These are phyloP conservation scores for Geosmithia flava DNA, from an alignment of 2,329 filamentous ascomycete genomes.

Conservation along the genomic window DNA sequence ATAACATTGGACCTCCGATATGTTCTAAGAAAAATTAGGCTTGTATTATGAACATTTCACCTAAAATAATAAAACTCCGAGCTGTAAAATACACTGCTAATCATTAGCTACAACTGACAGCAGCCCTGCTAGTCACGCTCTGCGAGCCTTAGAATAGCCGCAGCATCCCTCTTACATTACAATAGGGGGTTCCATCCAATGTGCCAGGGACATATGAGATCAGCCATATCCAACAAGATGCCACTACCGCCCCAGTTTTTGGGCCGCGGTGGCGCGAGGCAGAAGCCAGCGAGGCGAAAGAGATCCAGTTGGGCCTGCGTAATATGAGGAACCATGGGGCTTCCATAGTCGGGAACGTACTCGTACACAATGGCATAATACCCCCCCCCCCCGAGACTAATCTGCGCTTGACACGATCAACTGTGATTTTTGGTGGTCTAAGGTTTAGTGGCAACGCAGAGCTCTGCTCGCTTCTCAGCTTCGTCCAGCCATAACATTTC, in stretches of 20 bases:
- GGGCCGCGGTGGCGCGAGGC: background rate
- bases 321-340: background rate
- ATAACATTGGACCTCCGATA: no score
- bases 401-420: background rate
- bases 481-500: constrained; percentile 1
- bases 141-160: background rate
- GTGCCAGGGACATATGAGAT: constrained; percentile 2
- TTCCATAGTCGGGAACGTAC: background rate
- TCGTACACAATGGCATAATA: constrained; percentile 3
- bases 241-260: constrained; percentile 1
- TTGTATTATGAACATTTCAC: no score
- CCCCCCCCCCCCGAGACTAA: background rate
- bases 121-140: no score
- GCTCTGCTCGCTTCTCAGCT: background rate
- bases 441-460: background rate
- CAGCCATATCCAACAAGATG: constrained; percentile 2
- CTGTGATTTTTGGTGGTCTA: background rate
- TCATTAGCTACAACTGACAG: no score
- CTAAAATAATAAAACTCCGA: no score
- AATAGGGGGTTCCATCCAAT: background rate
- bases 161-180: background rate
- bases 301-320: background rate
- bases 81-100: no score
- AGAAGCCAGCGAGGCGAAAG: background rate
- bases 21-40: no score